Evolutionary conservation across 139 green algal genomes (phyloP).

Genomic region (Chlamydomonas urium): DNA sequence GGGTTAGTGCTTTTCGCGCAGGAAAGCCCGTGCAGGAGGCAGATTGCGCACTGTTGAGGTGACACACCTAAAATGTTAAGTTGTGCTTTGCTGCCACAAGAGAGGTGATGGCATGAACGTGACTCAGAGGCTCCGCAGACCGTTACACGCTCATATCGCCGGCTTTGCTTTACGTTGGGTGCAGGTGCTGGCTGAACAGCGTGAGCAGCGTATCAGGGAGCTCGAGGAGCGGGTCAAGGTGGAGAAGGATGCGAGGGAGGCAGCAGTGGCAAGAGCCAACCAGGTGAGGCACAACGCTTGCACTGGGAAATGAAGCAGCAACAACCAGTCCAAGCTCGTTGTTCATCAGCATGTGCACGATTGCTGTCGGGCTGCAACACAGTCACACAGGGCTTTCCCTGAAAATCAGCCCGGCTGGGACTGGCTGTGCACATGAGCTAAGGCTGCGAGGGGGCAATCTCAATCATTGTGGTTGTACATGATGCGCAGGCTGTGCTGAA

Average conservation of each 20-base stretch:
- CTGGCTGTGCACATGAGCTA: background rate
- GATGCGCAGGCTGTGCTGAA: slow-evolving; percentile 1
- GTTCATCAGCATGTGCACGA: background rate
- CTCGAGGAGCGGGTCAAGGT: slow-evolving; percentile 1
- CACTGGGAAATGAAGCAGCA: no score
- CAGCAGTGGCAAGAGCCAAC: background rate
- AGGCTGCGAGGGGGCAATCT: background rate
- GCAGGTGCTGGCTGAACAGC: background rate
- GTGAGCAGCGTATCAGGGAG: slow-evolving; percentile 1
- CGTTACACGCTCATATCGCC: no score
- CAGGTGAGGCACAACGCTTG: background rate
- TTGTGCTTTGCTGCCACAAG: no score
- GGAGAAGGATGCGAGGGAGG: slow-evolving; percentile 6
- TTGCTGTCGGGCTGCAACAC: no score
- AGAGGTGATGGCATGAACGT: no score
- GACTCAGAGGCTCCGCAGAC: no score
- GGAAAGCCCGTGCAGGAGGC: no score
- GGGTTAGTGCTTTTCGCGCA: no score
- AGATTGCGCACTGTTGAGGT: no score
- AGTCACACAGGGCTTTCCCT: background rate
- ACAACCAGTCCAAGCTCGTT: background rate
- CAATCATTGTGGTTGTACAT: background rate
- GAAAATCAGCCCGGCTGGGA: background rate
- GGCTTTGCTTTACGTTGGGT: no score
- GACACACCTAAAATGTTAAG: no score